Base-by-base conservation (phyloP, 345 rosid genomes). In the Carallia brachiata region DNA sequence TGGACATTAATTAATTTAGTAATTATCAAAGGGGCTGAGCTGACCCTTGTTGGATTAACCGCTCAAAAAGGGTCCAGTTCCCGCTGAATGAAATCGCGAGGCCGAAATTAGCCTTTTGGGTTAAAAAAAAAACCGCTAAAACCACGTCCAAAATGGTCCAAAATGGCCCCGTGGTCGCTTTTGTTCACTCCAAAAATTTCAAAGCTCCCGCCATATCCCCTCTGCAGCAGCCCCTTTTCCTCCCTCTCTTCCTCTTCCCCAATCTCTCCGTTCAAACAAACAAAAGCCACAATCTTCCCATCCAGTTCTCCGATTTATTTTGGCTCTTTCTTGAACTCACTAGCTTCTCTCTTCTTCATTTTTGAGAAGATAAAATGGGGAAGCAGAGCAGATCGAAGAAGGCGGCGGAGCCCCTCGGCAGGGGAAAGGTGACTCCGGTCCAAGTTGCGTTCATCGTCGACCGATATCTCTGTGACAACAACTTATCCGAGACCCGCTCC, bases 401-500 rank as follows among this genome's bases (percentile, higher is more conserved):
- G 10, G 34, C 80, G 1, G 76, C 79, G 1, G 63, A 52, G n/a
- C 55, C 80, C 12, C 88, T 83, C 17, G 96, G 87, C 40, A 90
- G 82, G 16, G 93, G 96, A 2, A 77, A 85, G 73, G 88, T 92
- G 0, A 92, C 97, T 9, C 96, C 88, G 0, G 81, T 84, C 34
- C 99, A 95, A 68, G 74, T 90, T 23, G 96, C 99, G 1, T 95
- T 84, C 81, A 84, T 95, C 54, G 92, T 90, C 3, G 97, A 95
- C 66, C 86, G 93, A 3, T 95, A 92, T 74, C 99, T 95, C 67
- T 72, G 66, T 62, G 97, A 92, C 64, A 90, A 85, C 81, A 80
- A 72, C 39, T 90, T 78, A 82, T 48, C 85, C 0, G 77, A 85
- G 59, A 86, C 88, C 19, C 91, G 93, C 19, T 71, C 81, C 6